Evolutionary conservation across 177 flowering plant genomes (phyloP), one percentile per base, ranked within the genome.

Genomic region (Vitis hybrid): DNA sequence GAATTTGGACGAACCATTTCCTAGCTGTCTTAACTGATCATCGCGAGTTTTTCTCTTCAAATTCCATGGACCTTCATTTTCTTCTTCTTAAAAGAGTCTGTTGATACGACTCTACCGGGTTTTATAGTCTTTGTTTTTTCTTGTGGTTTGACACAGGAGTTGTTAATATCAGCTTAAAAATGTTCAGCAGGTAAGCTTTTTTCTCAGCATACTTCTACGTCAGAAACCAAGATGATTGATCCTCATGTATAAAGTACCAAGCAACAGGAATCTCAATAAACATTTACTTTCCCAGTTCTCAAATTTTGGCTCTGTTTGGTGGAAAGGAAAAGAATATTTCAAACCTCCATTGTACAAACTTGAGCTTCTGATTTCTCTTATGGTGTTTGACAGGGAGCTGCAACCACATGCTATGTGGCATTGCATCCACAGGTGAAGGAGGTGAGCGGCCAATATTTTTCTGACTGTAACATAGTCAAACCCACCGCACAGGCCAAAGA

Each of bases 331-430:
- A 38, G 47, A 38, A 38, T 38, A 8, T 5, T 38, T 38, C 47
- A 38, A 38, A 1, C 28, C 0, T 38, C 47, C 47, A 38, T 38
- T 38, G 6, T 38, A 38, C 10, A 38, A 38, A 38, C 47, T 38
- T 38, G 9, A 38, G 31, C 31, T 28, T 28, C 31, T 38, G 47
- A 5, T 38, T 38, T 38, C 31, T 28, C 31, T 28, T 28, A 28
- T 4, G 31, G 47, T 22, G 50, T 11, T 28, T 38, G 69, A 14
- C 62, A 85, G 86, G 88, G 85, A 5, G 85, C 88, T 56, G 67
- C 86, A 20, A 85, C 88, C 14, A 83, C 84, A 55, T 85, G 86
- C 62, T 85, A 83, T 66, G 74, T 83, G 49, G 84, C 86, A 2
- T 67, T 83, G n/a, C 78, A 82, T 73, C 83, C 83, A 22, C 61